phyloP scores from a whole-genome alignment of 1,284 basidiomycete species.

The Pascua guehoae region DNA sequence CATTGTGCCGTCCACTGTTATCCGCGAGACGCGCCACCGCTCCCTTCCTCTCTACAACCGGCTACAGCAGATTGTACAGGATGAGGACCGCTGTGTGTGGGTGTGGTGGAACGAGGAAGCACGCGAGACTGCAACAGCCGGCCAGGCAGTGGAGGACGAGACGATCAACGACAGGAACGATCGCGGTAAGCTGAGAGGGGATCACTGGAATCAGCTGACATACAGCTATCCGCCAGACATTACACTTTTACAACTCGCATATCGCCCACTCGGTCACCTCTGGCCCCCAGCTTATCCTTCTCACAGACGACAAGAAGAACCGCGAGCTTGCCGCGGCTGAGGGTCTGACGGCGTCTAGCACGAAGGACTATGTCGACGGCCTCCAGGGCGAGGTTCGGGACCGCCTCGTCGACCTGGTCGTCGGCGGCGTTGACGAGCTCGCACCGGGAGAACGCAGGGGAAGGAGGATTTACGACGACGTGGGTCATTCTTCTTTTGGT shows the following conservation, averaged over 20 bases:
- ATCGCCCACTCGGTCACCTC: constrained; percentile 57
- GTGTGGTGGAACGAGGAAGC: constrained; percentile 90
- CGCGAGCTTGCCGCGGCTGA: constrained; percentile 68
- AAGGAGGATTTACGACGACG: constrained; percentile 72
- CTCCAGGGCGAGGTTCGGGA: constrained; percentile 56
- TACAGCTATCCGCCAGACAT: constrained; percentile 75
- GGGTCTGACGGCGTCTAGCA: constrained; percentile 62
- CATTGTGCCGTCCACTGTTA: constrained; percentile 88
- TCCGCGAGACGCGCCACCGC: constrained; percentile 93
- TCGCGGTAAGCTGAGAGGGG: constrained; percentile 60
- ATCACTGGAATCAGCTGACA: not conserved
- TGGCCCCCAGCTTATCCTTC: constrained; percentile 66
- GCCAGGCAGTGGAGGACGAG: constrained; percentile 27
- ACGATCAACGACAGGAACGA: constrained; percentile 87
- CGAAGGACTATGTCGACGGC: constrained; percentile 74
- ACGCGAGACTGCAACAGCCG: constrained; percentile 53
- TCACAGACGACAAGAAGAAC: constrained; percentile 88
- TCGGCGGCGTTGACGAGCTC: constrained; percentile 58
- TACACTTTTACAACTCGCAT: constrained; percentile 79
- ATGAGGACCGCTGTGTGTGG: constrained; percentile 72
- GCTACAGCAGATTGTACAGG: constrained; percentile 71
- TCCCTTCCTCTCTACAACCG: constrained; percentile 91
- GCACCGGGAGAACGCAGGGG: constrained; percentile 47
- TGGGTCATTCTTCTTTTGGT: constrained; percentile 41
- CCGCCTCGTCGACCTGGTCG: constrained; percentile 73